Evolutionary conservation across 2,329 filamentous ascomycete species (phyloP), one percentile per base, ranked within the genome.

Genomic region (Colletotrichum theobromicola): DNA sequence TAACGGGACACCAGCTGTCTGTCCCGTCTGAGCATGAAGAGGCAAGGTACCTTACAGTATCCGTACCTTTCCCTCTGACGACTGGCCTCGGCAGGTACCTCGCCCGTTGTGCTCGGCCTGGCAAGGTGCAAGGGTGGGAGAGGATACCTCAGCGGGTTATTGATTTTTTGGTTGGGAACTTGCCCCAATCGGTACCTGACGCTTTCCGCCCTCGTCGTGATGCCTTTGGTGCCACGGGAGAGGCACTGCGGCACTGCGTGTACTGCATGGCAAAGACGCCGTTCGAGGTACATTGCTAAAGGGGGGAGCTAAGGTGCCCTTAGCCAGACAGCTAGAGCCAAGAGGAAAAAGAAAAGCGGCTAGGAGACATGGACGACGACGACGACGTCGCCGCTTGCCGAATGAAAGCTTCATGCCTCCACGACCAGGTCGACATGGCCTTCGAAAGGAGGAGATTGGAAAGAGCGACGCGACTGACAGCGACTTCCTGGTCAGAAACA

Each of bases 111-210:
- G 24, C 16, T 16, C 32, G 18, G 37, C 24, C 21, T 37, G 10
- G 26, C 10, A 7, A 60, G 13, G 24, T 32, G 26, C 67, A 50
- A 34, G 60, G 67, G 34, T 61, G 46, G n/a, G 46, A 46, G 65
- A 67, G 53, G 65, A 32, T 65, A 70, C 71, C 24, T 70, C 34
- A 26, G 65, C 53, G 53, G 13, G n/a, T 26, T 57, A 63, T 35
- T 65, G 60, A 34, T 70, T 62, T 50, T 73, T 62, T 53, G 66
- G 66, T n/a, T 61, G 55, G n/a, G n/a, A 28, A 53, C 57, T 71
- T 71, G 37, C 53, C 62, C 62, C 62, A 63, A 57, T 63, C 13
- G 42, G 55, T 71, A 60, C 24, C 67, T 53, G 32, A 32, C 16
- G 16, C 30, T 58, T 66, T 72, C 67, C n/a, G 55, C 68, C 46